Evolutionary conservation across 2,329 filamentous ascomycete species (phyloP), one percentile per base, ranked within the genome.

Genomic region (Capronia epimyces): DNA sequence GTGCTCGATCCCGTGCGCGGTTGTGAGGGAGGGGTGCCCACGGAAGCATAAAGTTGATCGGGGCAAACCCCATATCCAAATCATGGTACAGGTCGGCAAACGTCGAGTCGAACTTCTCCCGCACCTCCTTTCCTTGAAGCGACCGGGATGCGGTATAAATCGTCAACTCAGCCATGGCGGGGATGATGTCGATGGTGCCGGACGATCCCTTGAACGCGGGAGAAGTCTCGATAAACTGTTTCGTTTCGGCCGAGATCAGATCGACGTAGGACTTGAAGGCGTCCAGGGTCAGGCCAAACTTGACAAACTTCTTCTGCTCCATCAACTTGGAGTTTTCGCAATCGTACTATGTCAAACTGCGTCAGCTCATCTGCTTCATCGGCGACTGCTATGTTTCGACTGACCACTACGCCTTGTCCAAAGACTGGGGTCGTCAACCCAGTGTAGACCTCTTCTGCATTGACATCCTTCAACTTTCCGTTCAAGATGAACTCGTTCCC

Each of bases 401-500:
- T 32, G 41, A 51, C 53, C 37, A 57, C 55, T 16, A 57, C 55
- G 15, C 89, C 87, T 57, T 82, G 83, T 57, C 89, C 89, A 65
- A 95, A 95, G 3, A 84, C 79, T 5, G 81, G 81, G 1, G 78
- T 83, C 15, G 77, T 81, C 48, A 95, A 76, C 45, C 86, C 84
- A 51, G 80, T 82, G 71, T 95, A 95, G 59, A 95, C 84, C 64
- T 95, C 89, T 71, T 95, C 89, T 20, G 89, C 89, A 66, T 86
- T 89, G 63, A 95, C 84, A 65, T 95, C 89, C 72, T 86, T 88
- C 64, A 89, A 77, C 73, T 94, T 95, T 63, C 87, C 89, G 67
- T 95, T 95, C 60, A 95, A 78, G 60, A 95, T 90, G 67, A 95
- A 95, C 59, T 95, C 88, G 69, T 94, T 95, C 59, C 89, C 89